Evolutionary conservation across 2,329 filamentous ascomycete genomes (phyloP).

Genomic region (Penicillium polonicum): DNA sequence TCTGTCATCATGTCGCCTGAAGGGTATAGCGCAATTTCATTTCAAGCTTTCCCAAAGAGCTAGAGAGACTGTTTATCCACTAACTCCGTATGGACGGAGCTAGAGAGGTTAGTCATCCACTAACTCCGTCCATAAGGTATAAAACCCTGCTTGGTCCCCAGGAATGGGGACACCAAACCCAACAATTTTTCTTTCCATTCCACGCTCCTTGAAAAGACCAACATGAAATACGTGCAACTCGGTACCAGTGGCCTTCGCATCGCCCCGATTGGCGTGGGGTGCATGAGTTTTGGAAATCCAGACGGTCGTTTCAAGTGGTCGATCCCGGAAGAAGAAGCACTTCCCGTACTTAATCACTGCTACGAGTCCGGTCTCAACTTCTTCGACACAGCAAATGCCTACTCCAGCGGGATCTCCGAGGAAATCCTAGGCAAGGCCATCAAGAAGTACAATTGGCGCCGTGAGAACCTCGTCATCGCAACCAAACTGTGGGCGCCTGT

Average conservation of each 20-base stretch:
- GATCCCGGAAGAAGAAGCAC: slow-evolving; percentile 27
- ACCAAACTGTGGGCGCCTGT: slow-evolving; percentile 54
- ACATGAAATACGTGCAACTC: slow-evolving; percentile 29
- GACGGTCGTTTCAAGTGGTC: slow-evolving; percentile 23
- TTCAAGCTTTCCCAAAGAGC: too few species aligned
- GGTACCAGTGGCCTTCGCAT: slow-evolving; percentile 27
- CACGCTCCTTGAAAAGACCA: background rate
- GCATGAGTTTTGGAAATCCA: slow-evolving; percentile 28
- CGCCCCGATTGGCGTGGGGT: slow-evolving; percentile 27
- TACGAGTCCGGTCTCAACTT: slow-evolving; percentile 32
- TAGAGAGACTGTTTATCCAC: too few species aligned
- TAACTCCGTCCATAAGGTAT: background rate
- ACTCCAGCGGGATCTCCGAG: slow-evolving; percentile 58
- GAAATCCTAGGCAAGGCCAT: slow-evolving; percentile 57
- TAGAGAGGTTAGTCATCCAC: too few species aligned
- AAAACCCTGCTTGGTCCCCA: background rate
- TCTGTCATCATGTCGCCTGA: background rate
- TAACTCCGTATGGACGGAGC: too few species aligned
- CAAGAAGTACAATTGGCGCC: slow-evolving; percentile 58
- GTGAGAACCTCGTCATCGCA: slow-evolving; percentile 58
- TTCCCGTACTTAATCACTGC: slow-evolving; percentile 30
- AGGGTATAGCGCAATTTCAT: background rate
- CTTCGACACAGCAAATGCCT: slow-evolving; percentile 45
- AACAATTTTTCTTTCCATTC: background rate
- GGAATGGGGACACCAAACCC: background rate